These are phyloP conservation scores for Fusarium hostae DNA, from an alignment of 2,329 filamentous ascomycete species.

Conservation along the genomic window DNA sequence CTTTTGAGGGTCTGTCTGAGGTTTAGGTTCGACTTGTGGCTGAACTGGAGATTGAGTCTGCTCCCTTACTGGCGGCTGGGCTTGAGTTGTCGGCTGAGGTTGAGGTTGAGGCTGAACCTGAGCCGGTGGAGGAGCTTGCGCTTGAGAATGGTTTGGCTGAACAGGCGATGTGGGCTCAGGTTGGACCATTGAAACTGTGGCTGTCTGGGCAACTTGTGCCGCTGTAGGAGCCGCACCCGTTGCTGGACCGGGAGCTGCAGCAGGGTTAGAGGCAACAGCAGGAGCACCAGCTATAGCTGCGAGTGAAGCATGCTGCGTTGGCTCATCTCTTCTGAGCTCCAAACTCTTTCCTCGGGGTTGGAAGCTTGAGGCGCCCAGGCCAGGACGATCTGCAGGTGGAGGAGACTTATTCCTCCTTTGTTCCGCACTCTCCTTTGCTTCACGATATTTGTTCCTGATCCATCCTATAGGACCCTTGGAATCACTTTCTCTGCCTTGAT, in stretches of 20 bases:
- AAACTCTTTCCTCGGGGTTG: constrained; percentile 59
- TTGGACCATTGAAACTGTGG: constrained; percentile 23
- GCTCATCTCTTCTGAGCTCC: constrained; percentile 57
- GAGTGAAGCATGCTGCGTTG: constrained; percentile 19
- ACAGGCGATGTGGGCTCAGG: constrained; percentile 9
- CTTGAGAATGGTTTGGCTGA: constrained; percentile 7
- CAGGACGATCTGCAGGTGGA: constrained; percentile 55
- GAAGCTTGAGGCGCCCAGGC: constrained; percentile 43
- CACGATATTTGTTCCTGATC: constrained; percentile 70
- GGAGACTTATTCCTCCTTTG: constrained; percentile 68
- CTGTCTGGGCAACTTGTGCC: constrained; percentile 12
- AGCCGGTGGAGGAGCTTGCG: constrained; percentile 1
- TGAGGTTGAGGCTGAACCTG: constrained; percentile 2
- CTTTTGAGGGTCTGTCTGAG: neutral
- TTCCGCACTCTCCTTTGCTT: constrained; percentile 67
- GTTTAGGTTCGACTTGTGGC: neutral
- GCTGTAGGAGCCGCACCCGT: neutral
- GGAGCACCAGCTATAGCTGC: constrained; percentile 23
- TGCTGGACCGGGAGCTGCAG: constrained; percentile 8
- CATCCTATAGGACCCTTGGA: constrained; percentile 64
- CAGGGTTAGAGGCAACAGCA: constrained; percentile 3
- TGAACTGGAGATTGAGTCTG: neutral
- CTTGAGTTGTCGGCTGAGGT: constrained; percentile 4
- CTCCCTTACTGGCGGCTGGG: constrained; percentile 2
- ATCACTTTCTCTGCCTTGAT: constrained; percentile 58